Percentiles rank a stretch among this genome's conserved stretches.
phyloP scores from a whole-genome alignment of 176 grass and related monocot genomes.

The barley (Hordeum vulgare) region DNA sequence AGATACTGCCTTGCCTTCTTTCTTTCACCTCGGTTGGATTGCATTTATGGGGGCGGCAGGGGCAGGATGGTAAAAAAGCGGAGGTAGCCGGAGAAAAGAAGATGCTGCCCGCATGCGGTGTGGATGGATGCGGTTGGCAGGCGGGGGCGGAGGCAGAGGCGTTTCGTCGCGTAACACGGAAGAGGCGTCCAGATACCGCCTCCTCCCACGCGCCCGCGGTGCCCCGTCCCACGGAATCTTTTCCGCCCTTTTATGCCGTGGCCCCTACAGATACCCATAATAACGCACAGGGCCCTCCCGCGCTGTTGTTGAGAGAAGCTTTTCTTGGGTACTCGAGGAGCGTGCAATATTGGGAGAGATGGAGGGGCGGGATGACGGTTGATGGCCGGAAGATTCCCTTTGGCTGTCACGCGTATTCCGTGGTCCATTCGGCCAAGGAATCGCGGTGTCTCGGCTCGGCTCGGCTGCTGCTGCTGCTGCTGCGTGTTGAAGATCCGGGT shows the following conservation, averaged over 20 bases:
- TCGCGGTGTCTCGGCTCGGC: background rate
- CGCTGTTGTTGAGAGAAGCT: too few relatives aligned
- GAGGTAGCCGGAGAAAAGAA: constrained; percentile 35
- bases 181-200: constrained; percentile 35
- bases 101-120: background rate
- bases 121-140: background rate
- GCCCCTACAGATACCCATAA: rapidly evolving
- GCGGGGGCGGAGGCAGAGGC: background rate
- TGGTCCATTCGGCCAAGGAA: constrained; percentile 8
- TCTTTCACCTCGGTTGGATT: too few relatives aligned
- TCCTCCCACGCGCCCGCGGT: background rate
- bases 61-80: constrained; percentile 32
- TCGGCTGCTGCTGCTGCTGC: background rate
- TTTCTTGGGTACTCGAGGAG: too few relatives aligned
- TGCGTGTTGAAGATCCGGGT: background rate
- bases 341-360: background rate
- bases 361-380: background rate
- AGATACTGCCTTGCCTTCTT: background rate
- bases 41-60: background rate
- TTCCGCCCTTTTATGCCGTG: rapidly evolving
- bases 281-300: background rate
- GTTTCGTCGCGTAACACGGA: constrained; percentile 81
- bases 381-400: constrained; percentile 8
- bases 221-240: constrained; percentile 32
- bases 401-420: background rate